Conservation (phyloP, 1,284 basidiomycete genomes). For the Xanthoconium separans region DNA sequence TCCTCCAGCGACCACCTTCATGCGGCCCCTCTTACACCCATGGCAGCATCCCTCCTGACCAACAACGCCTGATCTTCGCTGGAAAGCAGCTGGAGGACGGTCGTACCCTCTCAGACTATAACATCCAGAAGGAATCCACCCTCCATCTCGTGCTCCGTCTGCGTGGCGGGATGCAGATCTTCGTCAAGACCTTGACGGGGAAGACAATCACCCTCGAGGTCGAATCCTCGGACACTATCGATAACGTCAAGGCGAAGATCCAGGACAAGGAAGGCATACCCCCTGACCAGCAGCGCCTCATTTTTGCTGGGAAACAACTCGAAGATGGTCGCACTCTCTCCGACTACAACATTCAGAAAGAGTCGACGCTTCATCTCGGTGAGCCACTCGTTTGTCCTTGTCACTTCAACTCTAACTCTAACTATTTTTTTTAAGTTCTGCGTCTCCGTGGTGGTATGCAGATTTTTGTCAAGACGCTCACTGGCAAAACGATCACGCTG, state of each 20-base stretch:
- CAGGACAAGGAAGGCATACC: conserved; percentile 84
- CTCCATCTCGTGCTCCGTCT: conserved; percentile 85
- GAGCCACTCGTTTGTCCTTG: no score
- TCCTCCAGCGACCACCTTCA: no score
- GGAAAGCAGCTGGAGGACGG: conserved; percentile 87
- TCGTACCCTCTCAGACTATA: conserved; percentile 83
- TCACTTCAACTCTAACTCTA: no score
- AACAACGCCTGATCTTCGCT: conserved; percentile 86
- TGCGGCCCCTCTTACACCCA: no score
- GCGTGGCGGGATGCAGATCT: conserved; percentile 89
- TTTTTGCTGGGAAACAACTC: conserved; percentile 85
- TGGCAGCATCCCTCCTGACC: conserved; percentile 82
- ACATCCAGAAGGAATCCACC: conserved; percentile 77
- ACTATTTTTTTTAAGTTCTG: no score
- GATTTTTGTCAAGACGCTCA: no score
- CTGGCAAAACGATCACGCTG: no score
- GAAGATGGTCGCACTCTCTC: conserved; percentile 84
- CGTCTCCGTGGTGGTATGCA: no score
- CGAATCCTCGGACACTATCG: conserved; percentile 88
- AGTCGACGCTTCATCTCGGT: conserved; percentile 67
- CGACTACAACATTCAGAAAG: conserved; percentile 79
- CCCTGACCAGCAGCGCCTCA: conserved; percentile 77
- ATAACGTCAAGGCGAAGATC: conserved; percentile 85
- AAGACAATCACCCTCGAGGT: conserved; percentile 96
- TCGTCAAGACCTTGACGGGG: conserved; percentile 87